These are phyloP conservation scores for Fusarium fujikuroi DNA, from an alignment of 2,329 filamentous ascomycete genomes.

Conservation along the genomic window DNA sequence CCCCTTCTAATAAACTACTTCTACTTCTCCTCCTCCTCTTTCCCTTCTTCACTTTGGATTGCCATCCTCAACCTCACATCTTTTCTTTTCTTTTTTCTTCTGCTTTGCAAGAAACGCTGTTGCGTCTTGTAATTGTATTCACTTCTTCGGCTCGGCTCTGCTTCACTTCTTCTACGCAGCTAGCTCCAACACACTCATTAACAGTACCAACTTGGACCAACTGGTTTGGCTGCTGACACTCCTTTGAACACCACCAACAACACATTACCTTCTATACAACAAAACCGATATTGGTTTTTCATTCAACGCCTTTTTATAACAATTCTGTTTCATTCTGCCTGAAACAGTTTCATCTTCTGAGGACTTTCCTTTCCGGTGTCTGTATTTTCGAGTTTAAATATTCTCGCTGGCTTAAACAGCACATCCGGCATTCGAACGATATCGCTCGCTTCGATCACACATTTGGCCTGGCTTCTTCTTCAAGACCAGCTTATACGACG, in stretches of 20 bases:
- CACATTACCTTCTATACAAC: constrained; percentile 23
- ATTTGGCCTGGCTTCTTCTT: constrained; percentile 7
- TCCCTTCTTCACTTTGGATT: constrained; percentile 37
- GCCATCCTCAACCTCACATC: constrained; percentile 34
- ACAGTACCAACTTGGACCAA: constrained; percentile 56
- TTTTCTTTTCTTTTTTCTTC: constrained; percentile 41
- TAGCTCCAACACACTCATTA: constrained; percentile 47
- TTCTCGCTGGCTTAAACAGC: constrained; percentile 42
- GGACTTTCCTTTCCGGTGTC: constrained; percentile 29
- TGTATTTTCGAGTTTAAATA: constrained; percentile 42
- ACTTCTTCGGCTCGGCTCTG: constrained; percentile 43
- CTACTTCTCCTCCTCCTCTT: constrained; percentile 36
- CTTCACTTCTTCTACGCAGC: constrained; percentile 52
- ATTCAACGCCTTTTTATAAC: constrained; percentile 15
- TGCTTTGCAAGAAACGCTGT: constrained; percentile 42
- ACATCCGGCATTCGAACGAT: constrained; percentile 37
- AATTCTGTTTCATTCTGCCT: constrained; percentile 9
- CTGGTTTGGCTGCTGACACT: constrained; percentile 68
- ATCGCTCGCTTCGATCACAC: constrained; percentile 30
- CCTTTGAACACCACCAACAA: constrained; percentile 52
- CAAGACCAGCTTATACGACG: constrained; percentile 30
- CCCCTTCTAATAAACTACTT: constrained; percentile 43
- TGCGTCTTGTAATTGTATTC: constrained; percentile 42
- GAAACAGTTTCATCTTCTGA: constrained; percentile 16
- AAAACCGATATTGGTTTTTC: constrained; percentile 26